Evolutionary conservation across 2,329 filamentous ascomycete species (phyloP).

Genomic region (Cryphonectria japonica): DNA sequence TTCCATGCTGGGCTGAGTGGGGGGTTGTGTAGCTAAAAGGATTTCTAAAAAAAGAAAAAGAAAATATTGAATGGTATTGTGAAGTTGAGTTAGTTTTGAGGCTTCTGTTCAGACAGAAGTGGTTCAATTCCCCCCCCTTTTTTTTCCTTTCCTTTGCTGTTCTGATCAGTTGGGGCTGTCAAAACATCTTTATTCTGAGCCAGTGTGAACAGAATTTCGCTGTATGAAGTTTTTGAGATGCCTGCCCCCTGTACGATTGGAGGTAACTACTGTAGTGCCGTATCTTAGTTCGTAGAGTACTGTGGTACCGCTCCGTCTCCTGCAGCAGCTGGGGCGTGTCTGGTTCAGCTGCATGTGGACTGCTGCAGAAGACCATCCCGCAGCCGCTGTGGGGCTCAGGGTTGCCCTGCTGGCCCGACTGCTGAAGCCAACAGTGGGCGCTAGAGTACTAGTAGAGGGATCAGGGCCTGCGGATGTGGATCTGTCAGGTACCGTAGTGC

Average conservation of each 20-base stretch:
- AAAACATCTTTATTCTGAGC: neutral
- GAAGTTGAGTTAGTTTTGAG: neutral
- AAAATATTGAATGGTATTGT: no score
- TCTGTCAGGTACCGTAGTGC: neutral
- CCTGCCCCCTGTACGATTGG: conserved; percentile 8
- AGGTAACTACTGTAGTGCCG: neutral
- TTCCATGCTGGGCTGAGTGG: conserved; percentile 18
- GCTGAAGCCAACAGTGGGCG: neutral
- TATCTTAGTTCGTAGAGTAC: neutral
- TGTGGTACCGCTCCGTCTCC: neutral
- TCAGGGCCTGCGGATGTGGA: conserved; percentile 5
- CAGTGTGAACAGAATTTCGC: neutral
- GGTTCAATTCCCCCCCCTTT: neutral
- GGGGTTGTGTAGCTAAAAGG: neutral
- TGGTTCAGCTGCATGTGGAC: neutral
- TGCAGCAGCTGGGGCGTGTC: neutral
- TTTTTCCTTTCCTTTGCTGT: neutral
- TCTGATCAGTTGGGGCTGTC: neutral
- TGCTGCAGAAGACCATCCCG: conserved; percentile 15
- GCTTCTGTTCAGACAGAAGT: neutral
- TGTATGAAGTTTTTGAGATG: neutral
- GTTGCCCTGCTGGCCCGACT: neutral
- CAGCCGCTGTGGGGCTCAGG: conserved; percentile 14
- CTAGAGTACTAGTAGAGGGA: neutral
- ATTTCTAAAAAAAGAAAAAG: neutral